Base-by-base conservation (phyloP, 305 asterid genomes). In the Ilex paraguariensis region DNA sequence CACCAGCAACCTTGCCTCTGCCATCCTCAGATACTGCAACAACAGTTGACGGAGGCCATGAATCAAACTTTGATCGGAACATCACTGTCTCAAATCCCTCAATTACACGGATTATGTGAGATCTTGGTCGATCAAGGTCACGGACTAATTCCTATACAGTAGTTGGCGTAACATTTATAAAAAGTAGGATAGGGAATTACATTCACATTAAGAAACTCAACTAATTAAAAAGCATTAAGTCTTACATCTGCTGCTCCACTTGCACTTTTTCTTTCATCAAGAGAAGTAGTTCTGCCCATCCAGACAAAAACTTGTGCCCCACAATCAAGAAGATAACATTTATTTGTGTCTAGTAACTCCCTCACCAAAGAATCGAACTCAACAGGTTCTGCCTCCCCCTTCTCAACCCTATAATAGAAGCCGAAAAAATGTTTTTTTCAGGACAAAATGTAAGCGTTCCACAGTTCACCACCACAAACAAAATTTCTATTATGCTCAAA, bases 1-100 rank as follows among this genome's bases (percentile, higher is more conserved):
- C 45, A 94, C 99, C 96, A 70, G 97, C 99, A 70, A 94, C 97
- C 81, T 81, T 94, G 78, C 97, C 99, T 76, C 86, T 85, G 63
- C 95, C 91, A 64, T 86, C 98, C 81, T 82, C 90, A 14, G 96
- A 57, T 50, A 61, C 87, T 52, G 95, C 78, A 60, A 66, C 84
- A 66, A 67, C 72, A 59, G 84, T 68, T 63, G 95, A 63, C 52
- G 87, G 87, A 31, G 96, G 91, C 99, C 99, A 94, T 39, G 90
- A 83, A 66, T 82, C 93, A 66, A 94, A 94, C 78, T 86, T 88
- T 14, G 88, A 85, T 61, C 83, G 85, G 76, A 94, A 94, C 68
- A 69, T 73, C 75, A 94, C 93, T 21, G 98, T 86, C 84, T 94
- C 98, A 61, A 79, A 86, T 56, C 97, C 96, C 85, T 90, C 98